These are phyloP conservation scores for Ustilago shanxiensis DNA, from an alignment of 1,284 basidiomycete species.

Conservation along the genomic window DNA sequence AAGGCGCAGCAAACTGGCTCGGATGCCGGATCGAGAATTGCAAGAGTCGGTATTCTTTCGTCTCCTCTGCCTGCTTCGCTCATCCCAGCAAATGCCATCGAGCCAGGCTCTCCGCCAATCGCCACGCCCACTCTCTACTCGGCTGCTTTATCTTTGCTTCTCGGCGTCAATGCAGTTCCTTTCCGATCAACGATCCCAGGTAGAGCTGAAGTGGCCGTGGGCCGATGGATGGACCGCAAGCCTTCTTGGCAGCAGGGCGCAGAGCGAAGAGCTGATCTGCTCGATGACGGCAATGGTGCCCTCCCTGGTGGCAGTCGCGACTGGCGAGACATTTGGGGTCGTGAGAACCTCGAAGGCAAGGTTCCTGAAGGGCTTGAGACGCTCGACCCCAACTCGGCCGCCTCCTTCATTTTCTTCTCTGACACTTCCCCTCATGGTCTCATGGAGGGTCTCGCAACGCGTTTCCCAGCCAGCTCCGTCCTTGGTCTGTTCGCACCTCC, in stretches of 20 bases:
- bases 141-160: constrained; percentile 53
- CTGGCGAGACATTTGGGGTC: constrained; percentile 63
- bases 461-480: constrained; percentile 74
- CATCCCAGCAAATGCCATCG: constrained; percentile 42
- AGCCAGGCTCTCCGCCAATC: constrained; percentile 38
- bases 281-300: constrained; percentile 41
- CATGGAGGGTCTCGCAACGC: constrained; percentile 72
- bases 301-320: constrained; percentile 36
- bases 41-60: constrained; percentile 53
- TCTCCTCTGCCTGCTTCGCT: constrained; percentile 49
- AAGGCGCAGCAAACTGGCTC: neutral
- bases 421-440: constrained; percentile 78
- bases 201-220: constrained; percentile 53
- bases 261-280: constrained; percentile 46
- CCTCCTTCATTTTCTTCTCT: constrained; percentile 76
- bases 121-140: constrained; percentile 43
- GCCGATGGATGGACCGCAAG: constrained; percentile 59
- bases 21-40: constrained; percentile 26
- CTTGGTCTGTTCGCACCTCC: constrained; percentile 81
- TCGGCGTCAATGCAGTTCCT: constrained; percentile 43
- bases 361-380: constrained; percentile 43
- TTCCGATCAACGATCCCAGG: constrained; percentile 61
- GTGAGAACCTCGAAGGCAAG: constrained; percentile 56
- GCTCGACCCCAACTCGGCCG: constrained; percentile 67
- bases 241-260: constrained; percentile 53